Percentiles rank a stretch among this genome's conserved stretches.
phyloP scores from a whole-genome alignment of 108 stramenopile genomes.

The Cyclotella sp. region DNA sequence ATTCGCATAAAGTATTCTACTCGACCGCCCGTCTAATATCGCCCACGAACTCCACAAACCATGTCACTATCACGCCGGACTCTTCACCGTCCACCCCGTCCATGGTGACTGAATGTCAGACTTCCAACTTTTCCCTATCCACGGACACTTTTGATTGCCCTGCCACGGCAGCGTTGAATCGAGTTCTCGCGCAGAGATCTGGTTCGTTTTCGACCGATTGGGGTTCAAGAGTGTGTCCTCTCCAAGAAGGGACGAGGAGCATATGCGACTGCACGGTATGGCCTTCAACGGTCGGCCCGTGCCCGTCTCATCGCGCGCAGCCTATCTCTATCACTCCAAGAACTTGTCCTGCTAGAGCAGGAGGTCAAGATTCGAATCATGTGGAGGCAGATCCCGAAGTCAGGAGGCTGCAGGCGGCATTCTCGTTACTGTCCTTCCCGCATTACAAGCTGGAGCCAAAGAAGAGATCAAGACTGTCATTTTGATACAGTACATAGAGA shows the following conservation, averaged over 20 bases:
- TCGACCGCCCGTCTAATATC: neutral
- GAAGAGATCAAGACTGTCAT: neutral
- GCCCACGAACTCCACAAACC: neutral
- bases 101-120: neutral
- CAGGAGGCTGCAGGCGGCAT: constrained; percentile 2
- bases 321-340: neutral
- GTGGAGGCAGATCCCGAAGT: neutral
- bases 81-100: neutral
- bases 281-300: neutral
- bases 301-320: neutral
- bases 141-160: neutral
- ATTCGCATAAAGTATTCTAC: neutral
- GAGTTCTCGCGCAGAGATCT: neutral
- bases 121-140: neutral
- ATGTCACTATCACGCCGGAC: constrained; percentile 9
- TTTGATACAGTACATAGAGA: neutral
- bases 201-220: neutral
- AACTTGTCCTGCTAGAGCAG: neutral
- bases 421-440: constrained; percentile 10
- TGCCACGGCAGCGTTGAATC: constrained; percentile 10
- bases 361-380: neutral
- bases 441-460: neutral
- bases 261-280: neutral
- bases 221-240: neutral
- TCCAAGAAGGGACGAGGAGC: neutral